Evolutionary conservation across 2,329 filamentous ascomycete genomes (phyloP), one percentile per base, ranked within the genome.

Genomic region (Sporothrix euskadiensis): DNA sequence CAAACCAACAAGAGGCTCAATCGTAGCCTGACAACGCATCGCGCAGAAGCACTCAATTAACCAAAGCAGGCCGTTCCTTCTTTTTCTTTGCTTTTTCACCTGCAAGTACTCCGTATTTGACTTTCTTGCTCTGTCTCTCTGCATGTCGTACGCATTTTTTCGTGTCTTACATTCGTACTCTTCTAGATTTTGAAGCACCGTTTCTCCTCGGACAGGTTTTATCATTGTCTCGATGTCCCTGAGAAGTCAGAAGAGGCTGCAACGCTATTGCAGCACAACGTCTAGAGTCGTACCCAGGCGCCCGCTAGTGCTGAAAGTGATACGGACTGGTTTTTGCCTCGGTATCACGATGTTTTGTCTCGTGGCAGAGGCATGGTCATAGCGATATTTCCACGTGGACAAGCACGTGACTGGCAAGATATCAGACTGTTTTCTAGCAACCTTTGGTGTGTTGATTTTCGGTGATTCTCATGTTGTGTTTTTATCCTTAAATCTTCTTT

Each of bases 271-370:
- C 56, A 57, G 32, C 30, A 71, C 26, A 12, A 56, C 69, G 56
- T 71, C 39, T 49, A 41, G 44, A 39, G 70, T 56, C 22, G 57
- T 19, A 59, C 54, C 44, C 35, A 35, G 49, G 35, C 35, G 9
- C 49, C 49, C 52, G 32, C 52, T 70, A 44, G 41, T 57, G 10
- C 22, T 30, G 7, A 32, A 30, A 30, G 10, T 30, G 9, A 35
- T 35, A 47, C 16, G 39, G 7, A 9, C 14, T 14, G 57, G 8
- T 16, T 16, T 71, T 41, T 65, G 41, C 70, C 70, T 72, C 71
- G 71, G 71, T 35, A 72, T 69, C 63, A 39, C 70, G 56, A 52
- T 49, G 41, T 22, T 44, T 70, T 71, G 56, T 71, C 69, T 61
- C 32, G 69, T 70, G 68, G 52, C 30, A 56, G 47, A 39, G 8